Percentiles rank a stretch among this genome's conserved stretches.
Evolutionary conservation across 176 grass and related monocot genomes (phyloP).

Genomic region (Tuctoria greenei): DNA sequence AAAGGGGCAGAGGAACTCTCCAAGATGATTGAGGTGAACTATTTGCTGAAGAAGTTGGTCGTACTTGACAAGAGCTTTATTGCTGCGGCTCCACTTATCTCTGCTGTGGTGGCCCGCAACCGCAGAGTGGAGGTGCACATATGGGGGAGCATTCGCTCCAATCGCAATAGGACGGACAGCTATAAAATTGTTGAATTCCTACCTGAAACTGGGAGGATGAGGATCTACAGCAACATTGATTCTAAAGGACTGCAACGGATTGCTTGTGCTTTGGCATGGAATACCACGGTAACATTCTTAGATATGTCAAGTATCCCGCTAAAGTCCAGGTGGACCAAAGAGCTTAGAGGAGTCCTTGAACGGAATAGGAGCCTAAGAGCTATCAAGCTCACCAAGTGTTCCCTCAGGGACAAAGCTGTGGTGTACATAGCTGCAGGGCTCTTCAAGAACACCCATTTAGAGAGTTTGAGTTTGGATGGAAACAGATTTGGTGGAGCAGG

Average conservation of each 20-base stretch:
- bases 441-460: slow-evolving; percentile 78
- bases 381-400: slow-evolving; percentile 65
- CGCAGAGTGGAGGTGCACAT: slow-evolving; percentile 78
- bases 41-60: slow-evolving; percentile 60
- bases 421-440: slow-evolving; percentile 95
- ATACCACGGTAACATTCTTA: slow-evolving; percentile 60
- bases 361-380: slow-evolving; percentile 65
- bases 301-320: slow-evolving; percentile 74
- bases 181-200: slow-evolving; percentile 75
- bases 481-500: slow-evolving; percentile 77
- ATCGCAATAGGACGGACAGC: slow-evolving; percentile 25
- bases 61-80: slow-evolving; percentile 73
- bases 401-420: slow-evolving; percentile 64
- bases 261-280: slow-evolving; percentile 79
- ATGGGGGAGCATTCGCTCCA: slow-evolving; percentile 50
- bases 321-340: slow-evolving; percentile 73
- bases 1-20: slow-evolving; percentile 88
- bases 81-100: slow-evolving; percentile 69
- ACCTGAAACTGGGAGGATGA: slow-evolving; percentile 62
- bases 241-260: slow-evolving; percentile 53
- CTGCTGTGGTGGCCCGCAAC: slow-evolving; percentile 70
- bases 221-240: slow-evolving; percentile 61
- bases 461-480: slow-evolving; percentile 71
- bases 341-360: slow-evolving; percentile 76
- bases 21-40: slow-evolving; percentile 88